Conservation (phyloP, 1,284 basidiomycete genomes). For the Boletus albobrunnescens region DNA sequence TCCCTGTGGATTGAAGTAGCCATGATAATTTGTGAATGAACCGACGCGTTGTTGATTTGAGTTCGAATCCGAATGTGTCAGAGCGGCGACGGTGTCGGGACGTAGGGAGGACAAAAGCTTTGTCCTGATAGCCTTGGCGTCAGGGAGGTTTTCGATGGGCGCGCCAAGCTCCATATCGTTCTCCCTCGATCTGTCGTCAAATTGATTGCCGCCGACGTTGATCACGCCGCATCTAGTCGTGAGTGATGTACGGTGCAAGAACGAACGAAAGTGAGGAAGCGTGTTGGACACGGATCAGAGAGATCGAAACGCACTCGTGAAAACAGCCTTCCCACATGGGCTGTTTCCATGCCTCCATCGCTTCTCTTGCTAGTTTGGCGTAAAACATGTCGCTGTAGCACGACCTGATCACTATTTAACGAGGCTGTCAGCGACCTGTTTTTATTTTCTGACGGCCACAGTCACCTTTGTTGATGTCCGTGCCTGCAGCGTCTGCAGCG, state of each 20-base stretch:
- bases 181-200: slow-evolving; percentile 42
- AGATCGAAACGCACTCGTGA: slow-evolving; percentile 59
- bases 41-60: slow-evolving; percentile 14
- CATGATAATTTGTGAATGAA: slow-evolving; percentile 37
- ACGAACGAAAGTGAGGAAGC: background rate
- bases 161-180: slow-evolving; percentile 60
- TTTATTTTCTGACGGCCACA: background rate
- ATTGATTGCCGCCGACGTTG: slow-evolving; percentile 15
- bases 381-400: slow-evolving; percentile 72
- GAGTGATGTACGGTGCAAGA: background rate
- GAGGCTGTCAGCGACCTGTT: background rate
- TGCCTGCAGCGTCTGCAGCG: slow-evolving; percentile 76
- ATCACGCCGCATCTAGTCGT: slow-evolving; percentile 26
- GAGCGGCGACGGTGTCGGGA: background rate
- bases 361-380: slow-evolving; percentile 63
- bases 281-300: background rate
- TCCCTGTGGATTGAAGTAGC: slow-evolving; percentile 73
- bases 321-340: slow-evolving; percentile 70
- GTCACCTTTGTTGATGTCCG: slow-evolving; percentile 77
- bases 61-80: slow-evolving; percentile 9
- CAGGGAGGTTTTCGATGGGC: slow-evolving; percentile 40
- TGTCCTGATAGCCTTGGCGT: slow-evolving; percentile 20
- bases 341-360: slow-evolving; percentile 69
- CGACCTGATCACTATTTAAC: slow-evolving; percentile 58
- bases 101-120: slow-evolving; percentile 31